phyloP scores from a whole-genome alignment of 257 asterid species.

The Penstemon eatonii region DNA sequence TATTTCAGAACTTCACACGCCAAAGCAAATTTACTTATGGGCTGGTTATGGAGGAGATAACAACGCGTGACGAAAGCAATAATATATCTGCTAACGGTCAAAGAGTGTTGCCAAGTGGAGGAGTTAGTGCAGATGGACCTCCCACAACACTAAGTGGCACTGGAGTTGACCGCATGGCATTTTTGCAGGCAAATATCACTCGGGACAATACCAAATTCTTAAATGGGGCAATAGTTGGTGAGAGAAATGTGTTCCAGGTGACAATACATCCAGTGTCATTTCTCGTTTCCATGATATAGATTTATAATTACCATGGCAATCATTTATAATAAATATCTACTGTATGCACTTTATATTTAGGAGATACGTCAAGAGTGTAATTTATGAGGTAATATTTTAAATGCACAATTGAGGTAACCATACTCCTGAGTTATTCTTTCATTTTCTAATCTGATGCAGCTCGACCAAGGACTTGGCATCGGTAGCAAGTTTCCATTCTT shows the following conservation, averaged over 20 bases:
- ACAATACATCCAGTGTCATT: not conserved
- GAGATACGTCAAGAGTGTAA: not conserved
- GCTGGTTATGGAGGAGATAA: conserved; percentile 93
- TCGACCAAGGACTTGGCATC: conserved; percentile 92
- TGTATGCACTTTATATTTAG: not conserved
- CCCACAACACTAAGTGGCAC: conserved; percentile 99
- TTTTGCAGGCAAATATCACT: conserved; percentile 89
- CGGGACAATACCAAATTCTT: conserved; percentile 90
- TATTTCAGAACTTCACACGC: not conserved
- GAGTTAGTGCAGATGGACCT: conserved; percentile 97
- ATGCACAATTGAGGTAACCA: not conserved
- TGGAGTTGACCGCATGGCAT: conserved; percentile 90
- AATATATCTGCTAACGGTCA: not conserved
- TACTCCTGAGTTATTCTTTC: not conserved
- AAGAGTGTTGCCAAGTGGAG: conserved; percentile 60
- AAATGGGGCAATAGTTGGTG: conserved; percentile 96
- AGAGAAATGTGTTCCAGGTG: conserved; percentile 85
- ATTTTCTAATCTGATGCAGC: conserved; percentile 43
- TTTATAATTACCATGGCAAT: not conserved
- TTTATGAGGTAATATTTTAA: no score
- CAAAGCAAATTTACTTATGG: not conserved
- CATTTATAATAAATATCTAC: not conserved
- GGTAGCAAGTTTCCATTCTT: conserved; percentile 87
- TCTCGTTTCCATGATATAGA: not conserved
- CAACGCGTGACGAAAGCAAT: conserved; percentile 35